Evolutionary conservation across 148 eudicot species (phyloP).

Genomic region (Chenopodium quinoa): DNA sequence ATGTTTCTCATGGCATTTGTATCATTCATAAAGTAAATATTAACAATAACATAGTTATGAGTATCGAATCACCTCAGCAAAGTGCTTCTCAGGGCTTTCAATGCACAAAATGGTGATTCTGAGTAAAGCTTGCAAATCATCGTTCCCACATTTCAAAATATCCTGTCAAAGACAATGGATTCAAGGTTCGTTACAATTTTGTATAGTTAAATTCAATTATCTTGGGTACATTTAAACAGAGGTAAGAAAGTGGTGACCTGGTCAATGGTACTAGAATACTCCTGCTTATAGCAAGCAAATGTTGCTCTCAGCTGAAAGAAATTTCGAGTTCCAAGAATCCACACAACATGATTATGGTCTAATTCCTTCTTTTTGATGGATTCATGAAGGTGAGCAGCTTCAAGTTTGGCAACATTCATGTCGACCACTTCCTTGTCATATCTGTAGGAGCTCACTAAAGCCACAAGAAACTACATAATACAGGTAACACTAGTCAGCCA

Average conservation of each 20-base stretch:
- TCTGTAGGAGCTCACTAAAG: slow-evolving; percentile 75
- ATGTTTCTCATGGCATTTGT: neutral
- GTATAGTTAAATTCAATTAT: neutral
- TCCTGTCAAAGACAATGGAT: slow-evolving; percentile 43
- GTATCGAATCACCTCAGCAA: slow-evolving; percentile 56
- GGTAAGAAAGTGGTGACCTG: slow-evolving; percentile 40
- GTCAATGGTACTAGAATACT: slow-evolving; percentile 48
- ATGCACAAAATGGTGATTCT: slow-evolving; percentile 57
- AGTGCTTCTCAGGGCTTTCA: slow-evolving; percentile 72
- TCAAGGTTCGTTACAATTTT: neutral
- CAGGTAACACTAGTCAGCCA: neutral
- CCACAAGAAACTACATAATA: slow-evolving; percentile 54
- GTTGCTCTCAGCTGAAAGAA: slow-evolving; percentile 69
- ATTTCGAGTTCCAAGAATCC: slow-evolving; percentile 64
- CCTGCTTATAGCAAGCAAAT: slow-evolving; percentile 49
- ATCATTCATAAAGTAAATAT: neutral
- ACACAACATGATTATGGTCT: slow-evolving; percentile 53
- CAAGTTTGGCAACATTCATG: slow-evolving; percentile 44
- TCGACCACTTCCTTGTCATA: slow-evolving; percentile 60
- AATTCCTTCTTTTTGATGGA: slow-evolving; percentile 47
- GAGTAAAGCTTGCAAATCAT: slow-evolving; percentile 44
- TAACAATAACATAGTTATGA: neutral
- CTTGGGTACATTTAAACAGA: neutral
- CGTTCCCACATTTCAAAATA: slow-evolving; percentile 48
- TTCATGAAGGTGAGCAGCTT: slow-evolving; percentile 54